Evolutionary conservation across 2,329 filamentous ascomycete species (phyloP), one percentile per base, ranked within the genome.

Genomic region (Cryphonectria japonica): DNA sequence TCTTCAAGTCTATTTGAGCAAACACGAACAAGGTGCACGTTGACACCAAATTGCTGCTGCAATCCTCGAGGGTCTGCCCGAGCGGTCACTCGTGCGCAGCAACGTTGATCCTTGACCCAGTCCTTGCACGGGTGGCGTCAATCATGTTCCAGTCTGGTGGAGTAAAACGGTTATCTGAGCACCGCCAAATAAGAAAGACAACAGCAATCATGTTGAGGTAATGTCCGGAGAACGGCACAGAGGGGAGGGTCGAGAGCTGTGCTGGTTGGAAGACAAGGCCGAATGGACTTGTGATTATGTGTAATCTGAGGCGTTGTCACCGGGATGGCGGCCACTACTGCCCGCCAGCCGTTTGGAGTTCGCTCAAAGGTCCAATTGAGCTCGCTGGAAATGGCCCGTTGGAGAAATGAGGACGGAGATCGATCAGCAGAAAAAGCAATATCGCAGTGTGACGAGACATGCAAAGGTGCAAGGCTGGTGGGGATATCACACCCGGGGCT

Each of bases 401-500:
- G 26, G 54, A 32, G 54, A 59, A 29, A 59, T 59, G 26, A 59
- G 29, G 54, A 32, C 54, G 29, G 29, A 59, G 54, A 59, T 59
- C 54, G 32, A 59, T 59, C 54, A 59, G 54, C 37, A 46, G 19
- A 3, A 37, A 29, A 29, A 16, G 61, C n/a, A 46, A 65, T 65
- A 9, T 29, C 29, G 62, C 43, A 52, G 43, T 37, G 59, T 61
- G 59, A 61, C 62, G 26, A 26, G 37, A 16, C 32, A 61, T 16
- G 32, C 19, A 22, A 9, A n/a, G 29, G 43, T 65, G 62, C 62
- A 65, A 65, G 62, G 62, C 29, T 43, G 41, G 62, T 32, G 62
- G 62, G 29, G 62, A 50, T 32, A 65, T 65, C 62, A 65, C 62
- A 52, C n/a, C 16, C 14, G 39, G 39, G 62, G 62, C 62, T 65